Conservation (phyloP, 305 asterid genomes). For the Plantago lanceolata region DNA sequence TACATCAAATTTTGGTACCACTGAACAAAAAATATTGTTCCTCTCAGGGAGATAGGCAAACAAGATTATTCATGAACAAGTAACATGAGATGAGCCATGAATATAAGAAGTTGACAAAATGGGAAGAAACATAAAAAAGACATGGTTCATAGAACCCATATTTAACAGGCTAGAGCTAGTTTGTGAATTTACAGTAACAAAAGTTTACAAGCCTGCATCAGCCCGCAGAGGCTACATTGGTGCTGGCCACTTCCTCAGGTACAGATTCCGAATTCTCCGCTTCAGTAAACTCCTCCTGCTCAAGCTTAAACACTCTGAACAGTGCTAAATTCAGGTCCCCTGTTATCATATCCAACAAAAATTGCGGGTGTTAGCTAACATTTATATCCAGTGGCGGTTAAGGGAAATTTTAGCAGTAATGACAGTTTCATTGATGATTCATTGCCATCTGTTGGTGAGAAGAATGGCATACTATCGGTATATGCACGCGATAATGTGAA, state of each 20-base stretch:
- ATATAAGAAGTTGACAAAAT: not conserved
- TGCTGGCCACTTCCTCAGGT: slow-evolving; percentile 25
- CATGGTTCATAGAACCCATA: slow-evolving; percentile 2
- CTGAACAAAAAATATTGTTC: not conserved
- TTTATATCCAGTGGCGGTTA: not conserved
- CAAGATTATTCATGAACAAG: not conserved
- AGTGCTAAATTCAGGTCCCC: slow-evolving; percentile 75
- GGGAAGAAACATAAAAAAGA: not conserved
- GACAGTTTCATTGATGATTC: too few relatives aligned
- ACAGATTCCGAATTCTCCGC: slow-evolving; percentile 19
- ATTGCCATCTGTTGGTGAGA: not conserved
- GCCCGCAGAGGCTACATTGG: slow-evolving; percentile 17
- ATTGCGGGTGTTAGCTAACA: not conserved
- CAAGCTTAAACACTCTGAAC: slow-evolving; percentile 57
- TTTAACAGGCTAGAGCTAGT: slow-evolving; percentile 6
- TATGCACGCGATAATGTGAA: too few relatives aligned
- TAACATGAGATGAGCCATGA: not conserved
- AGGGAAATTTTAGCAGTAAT: not conserved
- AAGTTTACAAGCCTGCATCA: slow-evolving; percentile 10
- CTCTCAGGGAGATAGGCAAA: not conserved
- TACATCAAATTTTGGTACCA: too few relatives aligned
- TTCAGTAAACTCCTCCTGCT: slow-evolving; percentile 32
- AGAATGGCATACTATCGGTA: not conserved
- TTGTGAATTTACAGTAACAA: not conserved
- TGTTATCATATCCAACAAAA: slow-evolving; percentile 19